Base-by-base conservation (phyloP, 192 early-diverging fungal genomes). In the Coemansia sp. region DNA sequence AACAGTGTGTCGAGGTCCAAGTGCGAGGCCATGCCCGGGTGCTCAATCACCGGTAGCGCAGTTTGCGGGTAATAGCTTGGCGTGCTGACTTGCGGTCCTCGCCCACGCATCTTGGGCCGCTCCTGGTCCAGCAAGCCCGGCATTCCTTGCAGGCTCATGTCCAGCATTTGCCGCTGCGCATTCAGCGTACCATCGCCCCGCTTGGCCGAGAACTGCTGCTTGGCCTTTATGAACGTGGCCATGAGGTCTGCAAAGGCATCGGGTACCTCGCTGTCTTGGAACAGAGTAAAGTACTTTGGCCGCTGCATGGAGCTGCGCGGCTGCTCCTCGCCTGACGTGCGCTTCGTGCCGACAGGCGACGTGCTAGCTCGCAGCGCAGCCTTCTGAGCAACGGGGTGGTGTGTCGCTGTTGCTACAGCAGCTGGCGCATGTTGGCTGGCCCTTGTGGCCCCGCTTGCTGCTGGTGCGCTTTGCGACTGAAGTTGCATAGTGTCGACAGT, bases 11-110 rank as follows among this genome's bases (percentile, higher is more conserved):
- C 95, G 42, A 93, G 84, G 36, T 96, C 93, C 69, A 97, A 89
- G 65, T 90, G 91, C 66, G 95, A 90, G 76, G 91, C 95, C 59
- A 95, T 82, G 3, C 84, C 84, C 4, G 94, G 85, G 56, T 88
- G 87, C 40, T 94, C 93, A 56, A 95, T 91, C 26, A 93, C 81
- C 3, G 87, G 82, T 37, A 88, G 67, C 24, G 87, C 84, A 11
- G 90, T 91, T 61, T 97, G 91, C 63, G 95, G 96, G 67, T 96
- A 98, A 69, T 98, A 97, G 35, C 69, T 76, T n/a, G 96, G 93
- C 14, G 91, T 91, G 3, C 85, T 87, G 34, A 68, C 65, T 39
- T 71, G 69, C 58, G 69, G 15, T 26, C 50, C 65, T n/a, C 61
- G 52, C 10, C 57, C 55, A 42, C 29, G 71, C 35, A 65, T 14